Base-by-base conservation (phyloP, 768 basidiomycete species). In the Agaricus subrufescens region DNA sequence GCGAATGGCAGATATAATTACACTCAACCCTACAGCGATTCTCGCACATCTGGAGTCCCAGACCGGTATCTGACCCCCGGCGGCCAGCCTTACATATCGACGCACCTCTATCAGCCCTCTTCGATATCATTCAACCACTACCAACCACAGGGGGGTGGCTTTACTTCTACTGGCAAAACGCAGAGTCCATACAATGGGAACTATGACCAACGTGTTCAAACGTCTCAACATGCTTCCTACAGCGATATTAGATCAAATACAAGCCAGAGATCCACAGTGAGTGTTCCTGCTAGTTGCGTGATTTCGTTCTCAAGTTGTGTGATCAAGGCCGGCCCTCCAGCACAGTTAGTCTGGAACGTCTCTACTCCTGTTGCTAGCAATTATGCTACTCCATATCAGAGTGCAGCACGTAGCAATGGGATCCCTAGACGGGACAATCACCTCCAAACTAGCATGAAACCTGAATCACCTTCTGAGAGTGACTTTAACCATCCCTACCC, bases 41-140 rank as follows among this genome's bases (percentile, higher is more conserved):
- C 25, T 38, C 55, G 47, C 23, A 40, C 47, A n/a, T 11, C 43
- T 15, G 31, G 49, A 10, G 37, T 50, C 25, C 26, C 55, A 4
- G 55, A 56, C 4, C 48, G 43, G 25, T 56, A 56, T 42, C 25
- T 31, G 38, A 25, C 23, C 3, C 2, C 55, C 5, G 29, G 55
- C 45, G 29, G 55, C 45, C 55, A 50, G 45, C 25, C 55, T 39
- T 56, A 50, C 25, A 11, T 43, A 7, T 29, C 55, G 10, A 50
- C 43, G 7, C 49, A 56, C 26, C 54, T 50, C 31, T 56, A 56
- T 31, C 55, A 44, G 55, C 34, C 51, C 38, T 40, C 54, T 34
- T 26, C 53, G 7, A 72, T 78, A 50, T 71, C 76, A 2, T 79
- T 79, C 62, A 76, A 71, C 38, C 78, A 79, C 61, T 79, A 78